These are phyloP conservation scores for Syzygium aromaticum DNA, from an alignment of 345 rosid species.

Conservation along the genomic window DNA sequence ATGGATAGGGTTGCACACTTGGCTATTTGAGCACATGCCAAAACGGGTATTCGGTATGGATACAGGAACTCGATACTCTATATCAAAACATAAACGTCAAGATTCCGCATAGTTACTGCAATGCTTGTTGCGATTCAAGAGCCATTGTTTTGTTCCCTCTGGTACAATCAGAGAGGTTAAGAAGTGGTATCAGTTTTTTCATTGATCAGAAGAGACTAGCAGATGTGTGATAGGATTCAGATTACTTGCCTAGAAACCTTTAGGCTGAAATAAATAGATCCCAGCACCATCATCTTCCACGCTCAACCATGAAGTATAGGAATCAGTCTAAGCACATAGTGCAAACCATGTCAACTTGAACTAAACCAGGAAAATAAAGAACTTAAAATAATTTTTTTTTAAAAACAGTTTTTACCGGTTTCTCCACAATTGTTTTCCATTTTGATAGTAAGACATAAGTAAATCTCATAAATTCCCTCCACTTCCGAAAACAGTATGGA, in stretches of 20 bases:
- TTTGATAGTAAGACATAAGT: not conserved
- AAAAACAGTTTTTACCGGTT: too few species aligned
- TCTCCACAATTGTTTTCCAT: not conserved
- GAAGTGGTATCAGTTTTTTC: not conserved
- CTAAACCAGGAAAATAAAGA: not conserved
- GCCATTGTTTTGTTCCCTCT: not conserved
- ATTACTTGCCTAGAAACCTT: not conserved
- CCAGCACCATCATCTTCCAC: not conserved
- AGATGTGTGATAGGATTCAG: not conserved
- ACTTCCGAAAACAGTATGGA: not conserved
- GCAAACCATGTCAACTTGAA: not conserved
- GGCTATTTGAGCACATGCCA: not conserved
- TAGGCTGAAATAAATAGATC: not conserved
- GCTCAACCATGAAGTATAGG: not conserved
- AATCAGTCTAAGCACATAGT: not conserved
- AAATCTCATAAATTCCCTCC: not conserved
- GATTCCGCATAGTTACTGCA: not conserved
- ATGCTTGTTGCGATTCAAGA: not conserved
- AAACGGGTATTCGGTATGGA: not conserved
- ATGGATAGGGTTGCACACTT: not conserved
- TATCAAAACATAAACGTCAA: not conserved
- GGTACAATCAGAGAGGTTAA: not conserved
- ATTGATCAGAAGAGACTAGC: not conserved
- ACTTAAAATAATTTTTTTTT: too few species aligned
- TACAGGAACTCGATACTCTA: not conserved